Evolutionary conservation across 1,284 basidiomycete species (phyloP).

Genomic region (Takashimella koratensis): DNA sequence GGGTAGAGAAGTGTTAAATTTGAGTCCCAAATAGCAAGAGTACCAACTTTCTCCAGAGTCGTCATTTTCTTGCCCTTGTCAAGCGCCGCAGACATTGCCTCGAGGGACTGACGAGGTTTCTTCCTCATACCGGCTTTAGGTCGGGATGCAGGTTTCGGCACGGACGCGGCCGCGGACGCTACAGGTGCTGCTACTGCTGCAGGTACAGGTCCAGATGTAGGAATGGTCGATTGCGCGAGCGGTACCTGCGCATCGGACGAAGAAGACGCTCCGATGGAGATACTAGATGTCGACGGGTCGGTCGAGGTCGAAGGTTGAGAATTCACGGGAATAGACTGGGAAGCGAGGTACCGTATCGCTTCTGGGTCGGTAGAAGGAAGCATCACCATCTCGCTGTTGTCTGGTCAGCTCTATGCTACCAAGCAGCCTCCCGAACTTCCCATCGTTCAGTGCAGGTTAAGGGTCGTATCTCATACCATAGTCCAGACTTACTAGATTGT

Average conservation of each 20-base stretch:
- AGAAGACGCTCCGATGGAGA: no score
- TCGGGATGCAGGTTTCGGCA: not conserved
- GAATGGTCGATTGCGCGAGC: not conserved
- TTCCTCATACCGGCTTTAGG: constrained; percentile 21
- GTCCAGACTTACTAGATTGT: constrained; percentile 36
- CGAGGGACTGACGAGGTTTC: constrained; percentile 43
- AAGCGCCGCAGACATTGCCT: constrained; percentile 44
- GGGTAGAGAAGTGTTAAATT: not conserved
- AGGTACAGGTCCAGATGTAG: not conserved
- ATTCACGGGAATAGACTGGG: constrained; percentile 2
- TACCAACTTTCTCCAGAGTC: constrained; percentile 46
- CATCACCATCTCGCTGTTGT: constrained; percentile 44
- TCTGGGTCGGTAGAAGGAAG: constrained; percentile 38
- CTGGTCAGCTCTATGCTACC: no score
- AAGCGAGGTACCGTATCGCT: constrained; percentile 27
- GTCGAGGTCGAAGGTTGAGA: no score
- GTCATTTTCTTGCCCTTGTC: constrained; percentile 48
- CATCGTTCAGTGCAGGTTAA: no score
- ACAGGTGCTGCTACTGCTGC: not conserved
- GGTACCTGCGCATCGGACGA: no score
- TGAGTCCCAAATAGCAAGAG: no score
- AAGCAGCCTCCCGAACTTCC: no score
- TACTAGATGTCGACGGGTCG: no score
- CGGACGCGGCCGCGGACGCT: not conserved
- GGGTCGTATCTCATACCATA: no score